A percentile compares a stretch with the other conserved stretches of the same genome.
phyloP scores from a whole-genome alignment of 2,329 filamentous ascomycete species.

The Knoxdaviesia proteae region DNA sequence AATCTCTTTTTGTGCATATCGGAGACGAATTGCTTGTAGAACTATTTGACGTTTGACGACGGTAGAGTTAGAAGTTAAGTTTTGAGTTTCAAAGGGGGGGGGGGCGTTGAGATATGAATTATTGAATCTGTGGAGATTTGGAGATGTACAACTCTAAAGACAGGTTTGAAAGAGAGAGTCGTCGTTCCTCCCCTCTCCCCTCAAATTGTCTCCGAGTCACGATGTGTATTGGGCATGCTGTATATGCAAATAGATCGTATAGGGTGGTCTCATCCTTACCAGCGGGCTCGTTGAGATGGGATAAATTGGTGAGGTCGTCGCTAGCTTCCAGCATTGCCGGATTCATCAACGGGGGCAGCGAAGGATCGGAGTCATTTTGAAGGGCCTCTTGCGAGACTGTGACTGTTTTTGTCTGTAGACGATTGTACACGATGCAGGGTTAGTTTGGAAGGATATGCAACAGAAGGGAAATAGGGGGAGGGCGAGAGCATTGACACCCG shows the following conservation, averaged over 20 bases:
- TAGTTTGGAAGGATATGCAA: no score
- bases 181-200: no score
- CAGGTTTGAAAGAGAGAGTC: no score
- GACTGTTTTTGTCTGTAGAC: constrained; percentile 51
- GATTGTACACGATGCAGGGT: no score
- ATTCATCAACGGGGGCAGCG: constrained; percentile 88
- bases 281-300: constrained; percentile 93
- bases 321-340: constrained; percentile 95
- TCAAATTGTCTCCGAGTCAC: no score
- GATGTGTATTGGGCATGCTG: no score
- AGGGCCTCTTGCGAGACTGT: constrained; percentile 60
- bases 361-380: constrained; percentile 53
- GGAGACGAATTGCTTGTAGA: constrained; percentile 87
- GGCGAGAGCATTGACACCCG: no score
- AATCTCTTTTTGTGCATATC: constrained; percentile 96
- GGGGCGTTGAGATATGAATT: no score
- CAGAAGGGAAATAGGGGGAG: no score
- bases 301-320: constrained; percentile 92
- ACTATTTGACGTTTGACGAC: constrained; percentile 29
- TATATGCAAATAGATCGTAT: neutral
- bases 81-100: no score
- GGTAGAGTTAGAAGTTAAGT: no score
- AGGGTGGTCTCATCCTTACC: constrained; percentile 31
- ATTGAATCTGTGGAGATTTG: neutral
- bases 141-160: no score